Evolutionary conservation across 1,284 basidiomycete genomes (phyloP).

Genomic region (Fomitiporia mediterranea): DNA sequence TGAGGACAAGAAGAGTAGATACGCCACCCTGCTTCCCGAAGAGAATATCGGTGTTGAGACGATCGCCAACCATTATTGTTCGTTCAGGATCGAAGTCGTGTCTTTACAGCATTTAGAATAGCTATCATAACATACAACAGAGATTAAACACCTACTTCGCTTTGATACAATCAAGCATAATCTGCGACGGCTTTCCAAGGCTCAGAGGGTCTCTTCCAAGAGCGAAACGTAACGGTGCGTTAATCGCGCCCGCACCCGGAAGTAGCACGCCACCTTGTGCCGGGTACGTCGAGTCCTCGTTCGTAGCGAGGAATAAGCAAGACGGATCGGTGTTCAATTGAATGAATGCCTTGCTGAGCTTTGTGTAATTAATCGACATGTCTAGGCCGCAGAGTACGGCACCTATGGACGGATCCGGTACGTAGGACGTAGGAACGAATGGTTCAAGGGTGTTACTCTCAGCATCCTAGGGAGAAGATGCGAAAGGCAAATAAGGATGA

Average conservation of each 20-base stretch:
- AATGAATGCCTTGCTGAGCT: slow-evolving; percentile 89
- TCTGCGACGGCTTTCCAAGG: slow-evolving; percentile 89
- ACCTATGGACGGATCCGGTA: slow-evolving; percentile 74
- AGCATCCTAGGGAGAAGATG: slow-evolving; percentile 55
- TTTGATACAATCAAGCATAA: slow-evolving; percentile 93
- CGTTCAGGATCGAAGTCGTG: slow-evolving; percentile 79
- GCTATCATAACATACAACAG: not conserved
- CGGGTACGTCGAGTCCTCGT: slow-evolving; percentile 90
- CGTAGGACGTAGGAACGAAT: slow-evolving; percentile 67
- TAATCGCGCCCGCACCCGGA: slow-evolving; percentile 83
- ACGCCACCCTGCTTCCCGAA: slow-evolving; percentile 88
- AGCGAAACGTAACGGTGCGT: slow-evolving; percentile 76
- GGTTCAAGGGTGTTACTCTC: slow-evolving; percentile 74
- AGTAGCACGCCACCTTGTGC: slow-evolving; percentile 68
- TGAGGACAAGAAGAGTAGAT: slow-evolving; percentile 86
- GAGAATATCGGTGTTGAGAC: slow-evolving; percentile 90
- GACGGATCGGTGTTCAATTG: slow-evolving; percentile 78
- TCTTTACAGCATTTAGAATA: slow-evolving; percentile 37
- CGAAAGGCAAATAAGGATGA: not conserved
- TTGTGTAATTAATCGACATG: slow-evolving; percentile 81
- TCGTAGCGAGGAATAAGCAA: slow-evolving; percentile 89
- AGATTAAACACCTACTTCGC: slow-evolving; percentile 67
- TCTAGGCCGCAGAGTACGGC: slow-evolving; percentile 92
- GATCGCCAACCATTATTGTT: slow-evolving; percentile 95
- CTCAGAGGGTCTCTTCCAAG: slow-evolving; percentile 69